These are phyloP conservation scores for Asclepias syriaca DNA, from an alignment of 257 asterid genomes.

Conservation along the genomic window DNA sequence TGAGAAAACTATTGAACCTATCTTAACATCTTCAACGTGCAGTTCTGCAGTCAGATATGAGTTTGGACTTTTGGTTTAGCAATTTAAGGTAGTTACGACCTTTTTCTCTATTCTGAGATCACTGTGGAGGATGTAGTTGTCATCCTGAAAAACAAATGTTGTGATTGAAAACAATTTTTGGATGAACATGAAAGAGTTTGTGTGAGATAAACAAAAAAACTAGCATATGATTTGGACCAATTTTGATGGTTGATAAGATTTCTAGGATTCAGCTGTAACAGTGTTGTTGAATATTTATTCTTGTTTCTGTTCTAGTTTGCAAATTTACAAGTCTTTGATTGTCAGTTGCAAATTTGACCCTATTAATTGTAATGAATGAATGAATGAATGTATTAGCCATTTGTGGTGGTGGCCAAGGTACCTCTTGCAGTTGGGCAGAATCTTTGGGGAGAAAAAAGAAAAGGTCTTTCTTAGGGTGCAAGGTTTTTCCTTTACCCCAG, in stretches of 20 bases:
- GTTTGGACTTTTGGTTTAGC: conserved; percentile 13
- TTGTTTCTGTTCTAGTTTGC: neutral
- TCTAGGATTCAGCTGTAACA: conserved; percentile 21
- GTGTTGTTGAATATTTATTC: neutral
- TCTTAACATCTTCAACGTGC: conserved; percentile 3
- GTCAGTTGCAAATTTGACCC: neutral
- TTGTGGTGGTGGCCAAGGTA: neutral
- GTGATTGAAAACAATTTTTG: conserved; percentile 2
- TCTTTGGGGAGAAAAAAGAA: neutral
- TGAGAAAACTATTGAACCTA: conserved; percentile 17
- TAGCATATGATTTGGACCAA: conserved; percentile 4
- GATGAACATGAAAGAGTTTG: conserved; percentile 2
- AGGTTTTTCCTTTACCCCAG: neutral
- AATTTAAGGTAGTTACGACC: neutral
- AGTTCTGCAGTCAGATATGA: conserved; percentile 14
- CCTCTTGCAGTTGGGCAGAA: neutral
- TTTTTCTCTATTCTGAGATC: conserved; percentile 8
- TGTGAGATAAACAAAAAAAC: neutral
- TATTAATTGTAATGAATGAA: neutral
- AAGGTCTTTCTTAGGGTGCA: neutral
- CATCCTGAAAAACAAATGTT: conserved; percentile 6
- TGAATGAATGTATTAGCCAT: neutral
- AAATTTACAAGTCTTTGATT: neutral
- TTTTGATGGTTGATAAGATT: conserved; percentile 14
- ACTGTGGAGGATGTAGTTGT: neutral